Conservation (phyloP, 805 yeast species). For the Cyberlindnera xylosilytica region DNA sequence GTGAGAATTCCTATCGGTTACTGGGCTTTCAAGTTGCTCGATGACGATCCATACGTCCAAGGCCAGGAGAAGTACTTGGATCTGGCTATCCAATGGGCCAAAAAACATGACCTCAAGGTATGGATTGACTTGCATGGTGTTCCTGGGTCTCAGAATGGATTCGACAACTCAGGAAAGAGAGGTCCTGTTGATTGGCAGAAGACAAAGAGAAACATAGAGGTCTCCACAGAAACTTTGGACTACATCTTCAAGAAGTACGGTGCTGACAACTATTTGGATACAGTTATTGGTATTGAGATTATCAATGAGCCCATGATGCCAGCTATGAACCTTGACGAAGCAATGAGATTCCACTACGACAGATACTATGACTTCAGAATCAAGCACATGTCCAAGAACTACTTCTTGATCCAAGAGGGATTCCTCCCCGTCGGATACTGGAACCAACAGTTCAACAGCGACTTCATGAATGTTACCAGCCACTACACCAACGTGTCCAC, state of each 20-base stretch:
- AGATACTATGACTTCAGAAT: conserved; percentile 29
- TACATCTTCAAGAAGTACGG: conserved; percentile 53
- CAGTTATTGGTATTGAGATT: conserved; percentile 66
- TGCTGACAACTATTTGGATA: conserved; percentile 43
- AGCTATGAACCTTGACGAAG: conserved; percentile 36
- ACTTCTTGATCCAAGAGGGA: conserved; percentile 63
- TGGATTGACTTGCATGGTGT: conserved; percentile 80
- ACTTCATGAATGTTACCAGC: conserved; percentile 27
- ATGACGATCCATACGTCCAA: conserved; percentile 58
- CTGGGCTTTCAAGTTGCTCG: conserved; percentile 55
- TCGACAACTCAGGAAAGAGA: conserved; percentile 75
- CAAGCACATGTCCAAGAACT: conserved; percentile 29
- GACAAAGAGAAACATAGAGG: conserved; percentile 37
- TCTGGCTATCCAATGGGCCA: conserved; percentile 66
- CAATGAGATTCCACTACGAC: conserved; percentile 33
- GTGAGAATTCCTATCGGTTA: conserved; percentile 80
- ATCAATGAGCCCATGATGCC: conserved; percentile 71
- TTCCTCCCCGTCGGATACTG: conserved; percentile 54
- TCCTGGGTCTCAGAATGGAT: conserved; percentile 86
- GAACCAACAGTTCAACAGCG: conserved; percentile 41
- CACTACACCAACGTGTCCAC: conserved; percentile 24
- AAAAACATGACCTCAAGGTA: conserved; percentile 54
- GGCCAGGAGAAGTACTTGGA: conserved; percentile 67
- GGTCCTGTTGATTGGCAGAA: conserved; percentile 41
- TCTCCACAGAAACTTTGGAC: conserved; percentile 49